These are phyloP conservation scores for Picea glauca DNA, from an alignment of 75 land plant species.

Conservation along the genomic window DNA sequence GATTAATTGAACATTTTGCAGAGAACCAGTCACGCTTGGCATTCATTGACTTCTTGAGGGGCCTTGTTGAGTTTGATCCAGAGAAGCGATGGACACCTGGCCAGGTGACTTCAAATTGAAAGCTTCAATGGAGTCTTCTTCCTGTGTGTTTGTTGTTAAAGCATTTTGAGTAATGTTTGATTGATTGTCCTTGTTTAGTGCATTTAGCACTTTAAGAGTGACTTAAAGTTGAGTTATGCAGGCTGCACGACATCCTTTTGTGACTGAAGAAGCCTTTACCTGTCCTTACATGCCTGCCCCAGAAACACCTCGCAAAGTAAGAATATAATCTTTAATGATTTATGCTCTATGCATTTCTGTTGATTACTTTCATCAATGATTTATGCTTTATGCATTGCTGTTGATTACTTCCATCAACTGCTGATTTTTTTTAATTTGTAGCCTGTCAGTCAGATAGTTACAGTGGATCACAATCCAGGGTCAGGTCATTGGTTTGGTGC, in stretches of 20 bases:
- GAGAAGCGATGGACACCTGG: slow-evolving; percentile 88
- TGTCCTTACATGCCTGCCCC: slow-evolving; percentile 67
- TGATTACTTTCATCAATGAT: not conserved
- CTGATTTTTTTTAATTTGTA: slow-evolving; percentile 18
- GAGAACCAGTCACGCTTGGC: slow-evolving; percentile 56
- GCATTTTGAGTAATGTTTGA: not conserved
- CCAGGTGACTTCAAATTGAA: slow-evolving; percentile 49
- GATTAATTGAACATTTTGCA: slow-evolving; percentile 21
- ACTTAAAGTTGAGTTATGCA: slow-evolving; percentile 20
- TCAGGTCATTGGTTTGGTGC: slow-evolving; percentile 91
- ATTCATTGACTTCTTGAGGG: slow-evolving; percentile 82
- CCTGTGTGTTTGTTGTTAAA: not conserved
- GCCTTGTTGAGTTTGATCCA: slow-evolving; percentile 91
- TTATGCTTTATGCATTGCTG: not conserved
- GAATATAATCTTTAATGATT: slow-evolving; percentile 13
- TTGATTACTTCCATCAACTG: not conserved
- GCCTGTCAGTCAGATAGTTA: slow-evolving; percentile 63
- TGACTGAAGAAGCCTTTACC: slow-evolving; percentile 76
- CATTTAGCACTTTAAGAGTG: not conserved
- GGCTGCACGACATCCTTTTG: slow-evolving; percentile 91
- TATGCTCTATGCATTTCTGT: not conserved
- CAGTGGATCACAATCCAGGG: slow-evolving; percentile 74
- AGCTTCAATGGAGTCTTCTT: not conserved
- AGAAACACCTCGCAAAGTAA: slow-evolving; percentile 75
- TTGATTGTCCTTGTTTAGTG: not conserved